Evolutionary conservation across 371 early-diverging fungal genomes (phyloP).

Genomic region (Capniomyces stellatus): DNA sequence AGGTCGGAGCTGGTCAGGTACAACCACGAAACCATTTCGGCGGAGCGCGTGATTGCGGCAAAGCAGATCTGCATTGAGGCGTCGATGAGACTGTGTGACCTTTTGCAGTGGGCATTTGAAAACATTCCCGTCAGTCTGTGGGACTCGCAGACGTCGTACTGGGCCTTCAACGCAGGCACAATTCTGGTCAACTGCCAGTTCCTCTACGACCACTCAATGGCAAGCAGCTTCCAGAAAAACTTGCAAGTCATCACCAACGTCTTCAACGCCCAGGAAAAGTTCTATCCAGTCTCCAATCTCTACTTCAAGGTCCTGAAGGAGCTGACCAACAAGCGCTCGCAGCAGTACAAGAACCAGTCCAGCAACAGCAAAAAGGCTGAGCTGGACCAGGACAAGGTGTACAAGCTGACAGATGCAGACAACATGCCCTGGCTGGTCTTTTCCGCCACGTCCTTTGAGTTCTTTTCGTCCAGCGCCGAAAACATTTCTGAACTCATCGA

Average conservation of each 20-base stretch:
- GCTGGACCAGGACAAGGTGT: no score
- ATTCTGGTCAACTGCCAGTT: slow-evolving; percentile 19
- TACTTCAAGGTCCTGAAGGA: not conserved
- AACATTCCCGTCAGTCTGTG: slow-evolving; percentile 22
- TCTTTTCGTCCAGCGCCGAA: not conserved
- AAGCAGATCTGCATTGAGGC: slow-evolving; percentile 21
- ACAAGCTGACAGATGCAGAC: not conserved
- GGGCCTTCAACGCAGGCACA: slow-evolving; percentile 25
- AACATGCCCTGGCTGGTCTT: not conserved
- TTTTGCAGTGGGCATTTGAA: slow-evolving; percentile 25
- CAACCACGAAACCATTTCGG: slow-evolving; percentile 13
- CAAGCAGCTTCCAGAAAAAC: not conserved
- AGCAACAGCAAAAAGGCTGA: no score
- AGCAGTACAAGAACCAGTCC: not conserved
- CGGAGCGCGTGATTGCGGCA: slow-evolving; percentile 13
- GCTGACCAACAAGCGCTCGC: not conserved
- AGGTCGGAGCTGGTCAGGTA: slow-evolving; percentile 24
- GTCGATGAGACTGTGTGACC: slow-evolving; percentile 19
- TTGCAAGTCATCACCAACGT: not conserved
- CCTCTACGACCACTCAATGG: not conserved
- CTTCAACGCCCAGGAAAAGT: not conserved
- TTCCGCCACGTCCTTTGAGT: not conserved
- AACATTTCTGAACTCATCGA: not conserved
- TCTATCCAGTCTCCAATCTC: not conserved
- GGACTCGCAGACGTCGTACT: slow-evolving; percentile 24